phyloP scores from a whole-genome alignment of 306 rosid genomes.

The Dryas drummondii region DNA sequence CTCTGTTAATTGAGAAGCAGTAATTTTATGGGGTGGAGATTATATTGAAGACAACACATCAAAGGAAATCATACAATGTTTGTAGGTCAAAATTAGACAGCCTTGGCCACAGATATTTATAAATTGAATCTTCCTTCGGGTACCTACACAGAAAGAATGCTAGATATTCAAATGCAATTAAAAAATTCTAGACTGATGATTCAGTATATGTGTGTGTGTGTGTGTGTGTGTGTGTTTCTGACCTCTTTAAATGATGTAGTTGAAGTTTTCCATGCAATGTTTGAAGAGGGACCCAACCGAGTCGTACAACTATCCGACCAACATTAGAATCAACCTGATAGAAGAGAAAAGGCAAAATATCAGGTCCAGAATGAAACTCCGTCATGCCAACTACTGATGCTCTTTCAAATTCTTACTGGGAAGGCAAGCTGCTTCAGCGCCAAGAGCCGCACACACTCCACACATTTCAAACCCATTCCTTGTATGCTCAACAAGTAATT shows the following conservation, averaged over 20 bases:
- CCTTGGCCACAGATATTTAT: slow-evolving; percentile 72
- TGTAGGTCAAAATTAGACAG: slow-evolving; percentile 42
- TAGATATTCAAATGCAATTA: too few relatives aligned
- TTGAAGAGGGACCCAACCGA: slow-evolving; percentile 78
- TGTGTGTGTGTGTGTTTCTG: slow-evolving; percentile 17
- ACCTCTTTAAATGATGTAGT: slow-evolving; percentile 52
- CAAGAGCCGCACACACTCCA: slow-evolving; percentile 70
- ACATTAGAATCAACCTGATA: slow-evolving; percentile 76
- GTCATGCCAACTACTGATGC: too few relatives aligned
- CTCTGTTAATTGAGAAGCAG: neutral
- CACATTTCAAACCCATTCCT: slow-evolving; percentile 78
- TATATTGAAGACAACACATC: neutral
- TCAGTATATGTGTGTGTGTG: too few relatives aligned
- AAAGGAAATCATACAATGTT: slow-evolving; percentile 33
- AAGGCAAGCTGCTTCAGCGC: slow-evolving; percentile 57
- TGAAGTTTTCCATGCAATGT: slow-evolving; percentile 58
- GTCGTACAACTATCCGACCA: slow-evolving; percentile 61
- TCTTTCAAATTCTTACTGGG: slow-evolving; percentile 42
- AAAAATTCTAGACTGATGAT: too few relatives aligned
- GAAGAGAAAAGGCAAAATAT: neutral
- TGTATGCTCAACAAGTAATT: slow-evolving; percentile 44
- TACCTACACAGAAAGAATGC: slow-evolving; percentile 33
- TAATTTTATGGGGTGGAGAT: neutral
- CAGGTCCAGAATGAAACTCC: neutral
- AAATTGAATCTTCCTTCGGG: slow-evolving; percentile 51